Percentiles rank a stretch among this genome's conserved stretches.
Evolutionary conservation across 768 basidiomycete genomes (phyloP).

Genomic region (Russula compacta): DNA sequence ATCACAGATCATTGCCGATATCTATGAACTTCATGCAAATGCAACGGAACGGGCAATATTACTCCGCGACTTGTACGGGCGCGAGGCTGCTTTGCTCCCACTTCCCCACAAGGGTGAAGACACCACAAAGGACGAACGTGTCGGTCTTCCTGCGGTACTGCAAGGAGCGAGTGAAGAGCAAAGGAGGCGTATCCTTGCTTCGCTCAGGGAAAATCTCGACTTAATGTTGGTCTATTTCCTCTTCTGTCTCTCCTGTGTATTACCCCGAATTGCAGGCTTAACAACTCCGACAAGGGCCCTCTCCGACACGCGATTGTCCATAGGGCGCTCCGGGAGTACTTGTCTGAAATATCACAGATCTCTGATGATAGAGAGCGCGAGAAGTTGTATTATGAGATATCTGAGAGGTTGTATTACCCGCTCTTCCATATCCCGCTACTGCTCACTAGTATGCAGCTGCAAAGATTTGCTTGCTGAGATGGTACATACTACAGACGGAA

Average conservation of each 20-base stretch:
- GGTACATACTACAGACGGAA: conserved; percentile 90
- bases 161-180: conserved; percentile 56
- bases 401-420: conserved; percentile 50
- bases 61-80: conserved; percentile 84
- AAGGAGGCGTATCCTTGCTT: conserved; percentile 52
- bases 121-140: conserved; percentile 55
- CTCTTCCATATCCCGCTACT: neutral
- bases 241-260: neutral
- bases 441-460: conserved; percentile 38
- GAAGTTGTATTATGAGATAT: conserved; percentile 67
- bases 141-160: conserved; percentile 60
- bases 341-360: conserved; percentile 48
- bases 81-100: conserved; percentile 70
- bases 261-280: conserved; percentile 48
- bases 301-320: conserved; percentile 84
- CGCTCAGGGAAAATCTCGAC: conserved; percentile 65
- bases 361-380: conserved; percentile 61
- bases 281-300: conserved; percentile 86
- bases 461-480: conserved; percentile 84
- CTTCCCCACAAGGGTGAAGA: conserved; percentile 38
- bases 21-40: conserved; percentile 82
- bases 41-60: conserved; percentile 76
- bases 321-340: conserved; percentile 78
- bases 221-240: conserved; percentile 48
- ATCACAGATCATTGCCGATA: conserved; percentile 72